Evolutionary conservation across 192 early-diverging fungal genomes (phyloP), one percentile per base, ranked within the genome.

Genomic region (Linnemannia exigua): DNA sequence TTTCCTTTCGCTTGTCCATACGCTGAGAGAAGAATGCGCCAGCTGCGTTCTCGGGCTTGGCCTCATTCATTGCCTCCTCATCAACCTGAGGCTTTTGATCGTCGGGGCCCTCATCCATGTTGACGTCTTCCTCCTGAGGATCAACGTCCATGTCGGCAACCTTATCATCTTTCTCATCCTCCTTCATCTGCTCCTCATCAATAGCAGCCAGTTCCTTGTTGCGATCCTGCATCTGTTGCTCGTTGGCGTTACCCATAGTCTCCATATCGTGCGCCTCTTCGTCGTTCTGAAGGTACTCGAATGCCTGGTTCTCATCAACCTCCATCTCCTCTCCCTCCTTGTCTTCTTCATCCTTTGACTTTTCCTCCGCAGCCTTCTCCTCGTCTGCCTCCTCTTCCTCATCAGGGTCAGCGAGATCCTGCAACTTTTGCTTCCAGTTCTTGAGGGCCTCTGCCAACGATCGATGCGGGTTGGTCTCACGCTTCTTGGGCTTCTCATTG

Each of bases 391-490:
- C 79, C 22, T 93, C 87, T 1, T 94, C 89, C 46, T 91, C 86
- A 3, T 94, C 92, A 8, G 89, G 88, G 76, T 95, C 96, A 71
- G 92, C 89, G 36, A 97, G 83, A 79, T 94, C 89, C 69, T 96
- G 90, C 33, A 99, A 88, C 25, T 97, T 92, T 36, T 95, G 93
- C 87, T 94, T 95, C 98, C 98, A 99, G 82, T 96, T 95, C 87
- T 98, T 95, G 70, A 97, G 88, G 20, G 97, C 97, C 82, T 98
- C 97, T 28, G 97, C 98, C 44, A 99, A 84, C 63, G 95, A 97
- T 61, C 97, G 92, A 82, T 95, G 94, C 33, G 98, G 97, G 83
- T 98, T 97, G 58, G 92, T 90, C 67, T 96, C 91, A 19, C 81
- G 75, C 78, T 90, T 77, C 74, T 89, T 87, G 73, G 88, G 79